Conservation (phyloP, 2,329 filamentous ascomycete genomes). For the Neonectria hederae region DNA sequence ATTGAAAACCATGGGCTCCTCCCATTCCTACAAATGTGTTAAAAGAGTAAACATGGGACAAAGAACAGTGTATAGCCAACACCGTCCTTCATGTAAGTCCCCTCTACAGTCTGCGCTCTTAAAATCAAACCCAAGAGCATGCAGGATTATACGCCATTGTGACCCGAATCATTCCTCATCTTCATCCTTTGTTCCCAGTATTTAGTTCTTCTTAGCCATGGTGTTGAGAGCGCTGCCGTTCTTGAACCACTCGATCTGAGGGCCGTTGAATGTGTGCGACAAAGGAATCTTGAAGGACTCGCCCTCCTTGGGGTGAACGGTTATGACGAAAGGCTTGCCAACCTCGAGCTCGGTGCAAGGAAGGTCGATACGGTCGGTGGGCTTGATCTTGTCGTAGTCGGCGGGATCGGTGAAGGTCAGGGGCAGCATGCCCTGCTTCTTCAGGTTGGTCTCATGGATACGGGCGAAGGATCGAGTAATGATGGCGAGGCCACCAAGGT, state of each 20-base stretch:
- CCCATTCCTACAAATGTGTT: slow-evolving; percentile 37
- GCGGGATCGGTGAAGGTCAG: slow-evolving; percentile 93
- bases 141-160: slow-evolving; percentile 42
- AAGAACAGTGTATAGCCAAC: slow-evolving; percentile 31
- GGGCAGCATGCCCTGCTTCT: slow-evolving; percentile 99
- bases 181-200: slow-evolving; percentile 20
- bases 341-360: slow-evolving; percentile 88
- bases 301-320: slow-evolving; percentile 91
- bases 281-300: slow-evolving; percentile 83
- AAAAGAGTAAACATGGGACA: slow-evolving; percentile 34
- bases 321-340: slow-evolving; percentile 91
- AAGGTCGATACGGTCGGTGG: slow-evolving; percentile 85
- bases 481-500: slow-evolving; percentile 96
- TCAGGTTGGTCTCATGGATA: slow-evolving; percentile 99
- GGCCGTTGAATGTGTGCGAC: slow-evolving; percentile 96
- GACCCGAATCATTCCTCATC: slow-evolving; percentile 38
- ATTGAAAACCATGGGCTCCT: slow-evolving; percentile 40
- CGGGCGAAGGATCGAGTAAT: slow-evolving; percentile 95
- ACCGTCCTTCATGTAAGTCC: slow-evolving; percentile 29
- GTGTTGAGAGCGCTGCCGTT: slow-evolving; percentile 98
- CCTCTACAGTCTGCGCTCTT: slow-evolving; percentile 40
- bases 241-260: slow-evolving; percentile 99
- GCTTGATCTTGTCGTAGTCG: slow-evolving; percentile 97
- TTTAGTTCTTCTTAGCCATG: slow-evolving; percentile 79
- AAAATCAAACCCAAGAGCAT: slow-evolving; percentile 37